These are phyloP conservation scores for Lathyrus aphaca DNA, from an alignment of 306 rosid species.

Conservation along the genomic window DNA sequence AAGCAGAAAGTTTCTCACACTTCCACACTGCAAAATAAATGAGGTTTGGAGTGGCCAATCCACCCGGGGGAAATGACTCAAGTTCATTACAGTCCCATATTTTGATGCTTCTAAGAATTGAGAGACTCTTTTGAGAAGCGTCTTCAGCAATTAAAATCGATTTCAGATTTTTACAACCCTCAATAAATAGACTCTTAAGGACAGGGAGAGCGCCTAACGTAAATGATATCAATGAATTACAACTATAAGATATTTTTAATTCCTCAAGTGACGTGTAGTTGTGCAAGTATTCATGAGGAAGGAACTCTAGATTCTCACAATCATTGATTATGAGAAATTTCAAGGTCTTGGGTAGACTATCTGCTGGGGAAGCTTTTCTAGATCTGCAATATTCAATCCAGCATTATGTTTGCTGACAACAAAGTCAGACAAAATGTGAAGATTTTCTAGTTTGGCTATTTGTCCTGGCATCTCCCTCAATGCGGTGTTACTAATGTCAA, in stretches of 20 bases:
- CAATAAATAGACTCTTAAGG: background rate
- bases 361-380: constrained; percentile 2
- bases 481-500: no score
- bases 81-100: constrained; percentile 1
- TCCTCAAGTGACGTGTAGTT: background rate
- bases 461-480: no score
- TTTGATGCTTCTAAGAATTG: background rate
- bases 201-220: background rate
- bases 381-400: no score
- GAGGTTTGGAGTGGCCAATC: background rate
- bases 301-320: constrained; percentile 5
- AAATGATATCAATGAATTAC: constrained; percentile 15
- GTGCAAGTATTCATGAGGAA: background rate
- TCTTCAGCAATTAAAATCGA: background rate
- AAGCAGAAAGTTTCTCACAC: background rate
- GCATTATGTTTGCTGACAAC: background rate
- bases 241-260: constrained; percentile 12
- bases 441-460: no score
- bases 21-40: background rate
- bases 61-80: constrained; percentile 3
- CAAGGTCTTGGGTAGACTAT: constrained; percentile 12
- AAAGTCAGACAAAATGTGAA: no score
- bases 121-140: background rate
- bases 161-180: constrained; percentile 6
- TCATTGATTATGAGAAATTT: background rate